phyloP scores from a whole-genome alignment of 768 basidiomycete species.

The Russula virescens region DNA sequence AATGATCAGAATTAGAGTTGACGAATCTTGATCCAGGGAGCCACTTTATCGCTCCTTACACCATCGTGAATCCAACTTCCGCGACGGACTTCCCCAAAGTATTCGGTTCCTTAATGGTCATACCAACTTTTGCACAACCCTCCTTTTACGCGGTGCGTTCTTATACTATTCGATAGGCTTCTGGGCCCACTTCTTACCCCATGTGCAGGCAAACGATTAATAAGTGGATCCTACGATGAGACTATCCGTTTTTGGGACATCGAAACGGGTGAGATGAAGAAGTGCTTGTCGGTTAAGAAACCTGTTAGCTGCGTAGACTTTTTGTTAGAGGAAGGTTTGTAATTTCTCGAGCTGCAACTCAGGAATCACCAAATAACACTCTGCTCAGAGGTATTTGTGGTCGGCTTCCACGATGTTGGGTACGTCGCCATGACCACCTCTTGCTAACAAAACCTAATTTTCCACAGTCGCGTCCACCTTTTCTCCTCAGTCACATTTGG shows the following conservation, averaged over 20 bases:
- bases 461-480: slow-evolving; percentile 71
- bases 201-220: slow-evolving; percentile 58
- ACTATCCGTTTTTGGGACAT: slow-evolving; percentile 93
- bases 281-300: slow-evolving; percentile 79
- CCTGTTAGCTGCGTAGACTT: slow-evolving; percentile 90
- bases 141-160: slow-evolving; percentile 51
- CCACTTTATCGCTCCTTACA: slow-evolving; percentile 75
- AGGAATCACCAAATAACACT: background rate
- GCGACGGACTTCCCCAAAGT: slow-evolving; percentile 64
- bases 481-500: slow-evolving; percentile 83
- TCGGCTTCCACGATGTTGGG: slow-evolving; percentile 92
- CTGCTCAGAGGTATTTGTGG: slow-evolving; percentile 73
- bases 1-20: background rate
- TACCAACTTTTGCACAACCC: slow-evolving; percentile 81
- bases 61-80: slow-evolving; percentile 82
- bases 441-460: background rate
- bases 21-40: slow-evolving; percentile 36
- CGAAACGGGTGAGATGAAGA: slow-evolving; percentile 57
- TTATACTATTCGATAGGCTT: background rate
- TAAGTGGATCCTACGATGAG: slow-evolving; percentile 89
- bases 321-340: slow-evolving; percentile 67
- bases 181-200: background rate
- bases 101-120: slow-evolving; percentile 78
- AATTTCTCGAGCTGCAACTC: background rate
- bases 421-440: slow-evolving; percentile 31